Evolutionary conservation across 2,329 filamentous ascomycete genomes (phyloP).

Genomic region (Podosphaera xanthii): DNA sequence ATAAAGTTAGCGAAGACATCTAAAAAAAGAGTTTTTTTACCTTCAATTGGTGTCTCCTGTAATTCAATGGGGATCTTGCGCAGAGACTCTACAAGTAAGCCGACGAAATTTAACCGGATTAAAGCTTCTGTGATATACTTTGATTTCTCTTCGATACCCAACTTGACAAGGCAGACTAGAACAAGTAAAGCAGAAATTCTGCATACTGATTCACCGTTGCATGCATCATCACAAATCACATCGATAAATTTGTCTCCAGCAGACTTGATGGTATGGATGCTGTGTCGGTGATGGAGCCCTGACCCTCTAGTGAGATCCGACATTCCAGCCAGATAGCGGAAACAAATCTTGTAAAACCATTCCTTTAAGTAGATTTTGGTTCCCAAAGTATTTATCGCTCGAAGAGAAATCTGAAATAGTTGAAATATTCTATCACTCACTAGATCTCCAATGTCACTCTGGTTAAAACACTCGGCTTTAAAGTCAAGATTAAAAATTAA

Average conservation of each 20-base stretch:
- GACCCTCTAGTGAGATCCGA: constrained; percentile 28
- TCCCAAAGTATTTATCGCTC: constrained; percentile 52
- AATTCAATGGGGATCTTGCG: constrained; percentile 55
- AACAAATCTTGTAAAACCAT: constrained; percentile 78
- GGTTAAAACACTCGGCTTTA: constrained; percentile 19
- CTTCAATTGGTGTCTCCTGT: constrained; percentile 29
- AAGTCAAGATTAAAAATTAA: constrained; percentile 51
- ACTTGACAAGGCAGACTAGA: constrained; percentile 52
- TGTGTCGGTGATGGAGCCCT: constrained; percentile 24
- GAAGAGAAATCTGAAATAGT: constrained; percentile 69
- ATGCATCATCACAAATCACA: constrained; percentile 79
- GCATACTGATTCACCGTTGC: constrained; percentile 58
- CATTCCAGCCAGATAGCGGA: constrained; percentile 59
- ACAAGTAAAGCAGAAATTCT: constrained; percentile 71
- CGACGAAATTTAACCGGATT: constrained; percentile 72
- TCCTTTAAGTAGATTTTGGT: constrained; percentile 52
- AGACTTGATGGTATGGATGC: constrained; percentile 47
- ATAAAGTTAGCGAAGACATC: constrained; percentile 3
- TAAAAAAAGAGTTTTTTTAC: constrained; percentile 17
- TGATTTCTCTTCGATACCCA: constrained; percentile 50
- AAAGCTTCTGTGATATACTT: constrained; percentile 57
- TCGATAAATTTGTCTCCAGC: constrained; percentile 67
- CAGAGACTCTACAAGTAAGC: constrained; percentile 72
- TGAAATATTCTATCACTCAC: constrained; percentile 79
- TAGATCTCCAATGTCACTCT: constrained; percentile 37